These are phyloP conservation scores for Lumnitzera racemosa DNA, from an alignment of 345 rosid genomes.

Conservation along the genomic window DNA sequence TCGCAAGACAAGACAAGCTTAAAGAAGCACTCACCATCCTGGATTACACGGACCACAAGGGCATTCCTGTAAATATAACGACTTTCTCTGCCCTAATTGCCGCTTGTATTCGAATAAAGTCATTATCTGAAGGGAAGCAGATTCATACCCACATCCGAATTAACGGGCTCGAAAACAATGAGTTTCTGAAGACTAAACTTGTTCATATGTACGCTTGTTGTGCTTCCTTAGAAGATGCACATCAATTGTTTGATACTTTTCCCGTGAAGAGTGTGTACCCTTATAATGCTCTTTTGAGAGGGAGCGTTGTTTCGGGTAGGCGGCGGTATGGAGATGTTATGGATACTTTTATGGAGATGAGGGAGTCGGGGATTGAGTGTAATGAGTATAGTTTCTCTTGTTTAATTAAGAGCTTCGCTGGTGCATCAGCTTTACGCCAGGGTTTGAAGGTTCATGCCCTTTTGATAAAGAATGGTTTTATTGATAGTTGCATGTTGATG, in stretches of 20 bases:
- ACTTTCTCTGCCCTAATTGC: conserved; percentile 70
- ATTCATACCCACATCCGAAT: conserved; percentile 56
- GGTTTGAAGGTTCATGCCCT: conserved; percentile 71
- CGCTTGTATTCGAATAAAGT: conserved; percentile 61
- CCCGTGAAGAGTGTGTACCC: conserved; percentile 43
- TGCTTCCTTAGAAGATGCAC: conserved; percentile 59
- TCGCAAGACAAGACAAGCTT: conserved; percentile 65
- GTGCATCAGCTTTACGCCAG: conserved; percentile 63
- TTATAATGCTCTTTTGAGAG: conserved; percentile 87
- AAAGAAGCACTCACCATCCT: conserved; percentile 58
- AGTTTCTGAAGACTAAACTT: conserved; percentile 57
- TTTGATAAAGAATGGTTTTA: conserved; percentile 58
- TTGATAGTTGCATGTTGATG: conserved; percentile 43
- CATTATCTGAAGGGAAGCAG: conserved; percentile 43
- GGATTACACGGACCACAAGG: conserved; percentile 60
- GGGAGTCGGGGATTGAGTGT: conserved; percentile 59
- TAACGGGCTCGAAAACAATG: conserved; percentile 64
- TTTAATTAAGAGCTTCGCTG: conserved; percentile 76
- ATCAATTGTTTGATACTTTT: conserved; percentile 54
- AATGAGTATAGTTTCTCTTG: conserved; percentile 63
- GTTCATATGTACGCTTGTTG: conserved; percentile 67
- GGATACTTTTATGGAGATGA: conserved; percentile 55
- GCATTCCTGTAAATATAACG: conserved; percentile 65
- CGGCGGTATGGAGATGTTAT: conserved; percentile 53
- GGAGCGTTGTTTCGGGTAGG: conserved; percentile 63